These are phyloP conservation scores for Heliocybe sulcata DNA, from an alignment of 1,284 basidiomycete species.

Conservation along the genomic window DNA sequence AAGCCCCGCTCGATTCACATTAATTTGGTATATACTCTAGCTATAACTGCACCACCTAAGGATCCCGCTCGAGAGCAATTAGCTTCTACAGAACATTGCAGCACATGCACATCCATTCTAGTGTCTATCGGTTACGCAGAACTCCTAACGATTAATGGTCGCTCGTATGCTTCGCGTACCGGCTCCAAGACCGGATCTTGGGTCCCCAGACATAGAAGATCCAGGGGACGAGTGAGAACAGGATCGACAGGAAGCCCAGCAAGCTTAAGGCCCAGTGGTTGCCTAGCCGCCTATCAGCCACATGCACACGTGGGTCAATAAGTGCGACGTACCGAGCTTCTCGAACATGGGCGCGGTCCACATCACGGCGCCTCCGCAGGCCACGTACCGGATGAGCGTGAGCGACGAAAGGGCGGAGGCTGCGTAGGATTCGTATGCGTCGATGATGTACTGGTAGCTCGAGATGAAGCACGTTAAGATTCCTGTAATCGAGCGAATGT, in stretches of 20 bases:
- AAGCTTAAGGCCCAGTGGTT: neutral
- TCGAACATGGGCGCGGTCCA: neutral
- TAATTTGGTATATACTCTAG: too few relatives aligned
- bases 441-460: neutral
- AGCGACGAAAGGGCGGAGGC: neutral
- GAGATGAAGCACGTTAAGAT: neutral
- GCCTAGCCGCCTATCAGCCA: neutral
- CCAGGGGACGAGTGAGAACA: neutral
- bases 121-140: too few relatives aligned
- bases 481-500: too few relatives aligned
- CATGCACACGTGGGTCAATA: neutral
- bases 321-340: neutral
- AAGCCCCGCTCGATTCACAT: too few relatives aligned
- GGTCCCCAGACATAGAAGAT: neutral
- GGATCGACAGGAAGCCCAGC: neutral
- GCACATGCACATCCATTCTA: too few relatives aligned
- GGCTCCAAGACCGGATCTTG: neutral
- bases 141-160: too few relatives aligned
- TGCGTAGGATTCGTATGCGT: neutral
- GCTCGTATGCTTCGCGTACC: neutral
- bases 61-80: too few relatives aligned
- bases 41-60: too few relatives aligned
- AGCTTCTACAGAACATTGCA: too few relatives aligned
- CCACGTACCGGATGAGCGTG: neutral
- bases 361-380: neutral